Evolutionary conservation across 129 eudicot species (phyloP), one percentile per base, ranked within the genome.

Genomic region (Saussurea involucrata): DNA sequence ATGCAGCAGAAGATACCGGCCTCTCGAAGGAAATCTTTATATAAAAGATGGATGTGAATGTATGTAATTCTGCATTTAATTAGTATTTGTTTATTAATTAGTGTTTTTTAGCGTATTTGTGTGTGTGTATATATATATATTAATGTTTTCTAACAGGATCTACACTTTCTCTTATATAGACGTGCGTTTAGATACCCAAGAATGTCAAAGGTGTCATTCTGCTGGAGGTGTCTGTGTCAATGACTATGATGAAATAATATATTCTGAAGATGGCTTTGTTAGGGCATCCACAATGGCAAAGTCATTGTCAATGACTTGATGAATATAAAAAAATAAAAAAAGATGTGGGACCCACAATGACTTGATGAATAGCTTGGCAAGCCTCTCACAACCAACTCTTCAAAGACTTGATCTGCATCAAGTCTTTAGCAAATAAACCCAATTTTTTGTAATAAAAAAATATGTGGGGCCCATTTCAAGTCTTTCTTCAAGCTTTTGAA

Each of bases 21-120:
- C 5, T 6, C 8, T 44, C 12, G n/a, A 66, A 63, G 81, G 68
- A 67, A 77, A 32, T 25, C 57, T 55, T 15, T 76, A 76, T 49
- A 17, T 76, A 20, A 0, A 1, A 21, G 10, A 49, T 9, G 81
- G 81, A 76, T 49, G 68, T 17, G n/a, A 76, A 0, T 22, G 80
- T 76, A 44, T 18, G 53, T 76, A 46, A 40, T 27, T 63, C 6
- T 18, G 12, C 3, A 29, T 8, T 28, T 53, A 24, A 13, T 0
- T n/a, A 36, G 44, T 36, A 36, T 36, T 36, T 36, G 15, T 36
- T 36, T 36, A 8, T 36, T 36, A 7, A 6, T 5, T 36, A 8
- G 8, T 36, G 42, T 36, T 8, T 36, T 36, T 27, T 18, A 10
- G 49, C 12, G 12, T 37, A 9, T 34, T 0, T 24, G 32, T 69